Evolutionary conservation across 2,329 filamentous ascomycete species (phyloP).

Genomic region (Aspergillus pseudoviridinutans): DNA sequence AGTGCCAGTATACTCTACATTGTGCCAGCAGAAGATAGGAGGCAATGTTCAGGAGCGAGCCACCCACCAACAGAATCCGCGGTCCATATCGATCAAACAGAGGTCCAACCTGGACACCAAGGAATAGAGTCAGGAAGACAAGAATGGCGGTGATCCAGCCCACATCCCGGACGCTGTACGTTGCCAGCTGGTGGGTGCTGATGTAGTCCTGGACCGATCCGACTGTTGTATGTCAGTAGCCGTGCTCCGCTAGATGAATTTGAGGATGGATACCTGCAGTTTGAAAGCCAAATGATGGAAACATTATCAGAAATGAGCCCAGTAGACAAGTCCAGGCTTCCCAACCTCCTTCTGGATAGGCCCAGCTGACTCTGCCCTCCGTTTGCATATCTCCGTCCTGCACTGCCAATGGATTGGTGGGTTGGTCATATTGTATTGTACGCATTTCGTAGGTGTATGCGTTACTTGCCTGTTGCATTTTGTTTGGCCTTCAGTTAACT

Average conservation of each 20-base stretch:
- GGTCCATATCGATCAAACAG: constrained; percentile 49
- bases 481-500: background rate
- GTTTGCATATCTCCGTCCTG: background rate
- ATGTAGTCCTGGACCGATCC: constrained; percentile 50
- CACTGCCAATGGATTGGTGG: background rate
- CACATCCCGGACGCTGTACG: constrained; percentile 43
- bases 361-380: background rate
- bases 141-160: constrained; percentile 50
- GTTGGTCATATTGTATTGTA: background rate
- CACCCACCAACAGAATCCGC: constrained; percentile 36
- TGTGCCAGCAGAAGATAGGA: constrained; percentile 47
- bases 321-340: constrained; percentile 33
- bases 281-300: constrained; percentile 46
- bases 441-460: background rate
- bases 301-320: constrained; percentile 34
- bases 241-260: too few relatives aligned
- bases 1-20: constrained; percentile 48
- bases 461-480: background rate
- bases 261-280: constrained; percentile 23
- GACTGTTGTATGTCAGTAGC: constrained; percentile 23
- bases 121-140: constrained; percentile 43
- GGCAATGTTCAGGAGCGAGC: constrained; percentile 34
- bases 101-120: constrained; percentile 48
- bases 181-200: constrained; percentile 41
- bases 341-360: constrained; percentile 28